Evolutionary conservation across 176 grass and related monocot species (phyloP), one percentile per base, ranked within the genome.

Genomic region (Carex littledalei): DNA sequence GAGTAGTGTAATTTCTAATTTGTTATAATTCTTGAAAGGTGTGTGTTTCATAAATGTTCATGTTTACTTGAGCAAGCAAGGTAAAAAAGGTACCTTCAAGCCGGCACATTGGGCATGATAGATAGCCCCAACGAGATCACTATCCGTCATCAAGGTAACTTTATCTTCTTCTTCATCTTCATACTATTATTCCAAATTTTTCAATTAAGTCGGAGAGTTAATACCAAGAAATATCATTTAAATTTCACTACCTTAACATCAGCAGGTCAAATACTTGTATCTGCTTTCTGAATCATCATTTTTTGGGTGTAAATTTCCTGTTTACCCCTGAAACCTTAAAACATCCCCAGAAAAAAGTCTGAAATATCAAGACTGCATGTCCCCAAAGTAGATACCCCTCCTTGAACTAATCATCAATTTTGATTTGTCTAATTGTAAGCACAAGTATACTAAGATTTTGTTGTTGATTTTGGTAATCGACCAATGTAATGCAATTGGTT

Each of bases 101-200:
- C 91, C 88, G 13, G 82, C 84, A 84, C 78, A 91, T 91, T 78
- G 90, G 34, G 92, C 95, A 65, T 93, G 87, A 17, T 98, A 66
- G 2, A 93, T 83, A 54, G 95, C 95, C 22, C 79, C 80, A 11
- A 52, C 64, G 3, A 98, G 87, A 54, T 98, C 95, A 5, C 22
- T 52, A 32, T 91, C 88, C 0, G 78, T 93, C 37, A 57, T 81
- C 18, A 98, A 78, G 65, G 94, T 55, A 73, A 98, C 95, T 78
- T 66, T 98, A 52, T 94, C 95, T 37, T 89, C 90, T 90, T 98
- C 92, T 16, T 94, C 92, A 21, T 98, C 95, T 7, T 98, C 58
- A 67, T 98, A 98, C 89, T 90, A 79, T 64, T 59, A 66, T 52
- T 69, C 45, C 63, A 83, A 82, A 52, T 3, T 39, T 58, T 22